These are phyloP conservation scores for Bombardia bombarda DNA, from an alignment of 495 filamentous ascomycete genomes.

Conservation along the genomic window DNA sequence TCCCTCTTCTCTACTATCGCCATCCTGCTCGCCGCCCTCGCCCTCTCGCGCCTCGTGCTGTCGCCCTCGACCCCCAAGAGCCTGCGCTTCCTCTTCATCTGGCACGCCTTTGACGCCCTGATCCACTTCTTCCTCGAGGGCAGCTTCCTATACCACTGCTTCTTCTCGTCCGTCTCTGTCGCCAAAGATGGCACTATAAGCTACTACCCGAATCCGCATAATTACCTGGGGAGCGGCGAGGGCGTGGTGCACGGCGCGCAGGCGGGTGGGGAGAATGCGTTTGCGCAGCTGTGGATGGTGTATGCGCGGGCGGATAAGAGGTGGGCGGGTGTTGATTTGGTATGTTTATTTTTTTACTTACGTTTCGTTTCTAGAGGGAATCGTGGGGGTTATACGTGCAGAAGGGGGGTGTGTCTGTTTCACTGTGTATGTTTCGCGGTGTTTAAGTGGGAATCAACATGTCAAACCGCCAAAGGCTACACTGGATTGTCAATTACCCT, in stretches of 20 bases:
- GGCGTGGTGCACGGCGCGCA: slow-evolving; percentile 66
- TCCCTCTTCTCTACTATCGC: slow-evolving; percentile 43
- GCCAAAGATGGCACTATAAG: slow-evolving; percentile 17
- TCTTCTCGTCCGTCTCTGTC: slow-evolving; percentile 59
- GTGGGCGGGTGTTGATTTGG: slow-evolving; percentile 73
- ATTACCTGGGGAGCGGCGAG: slow-evolving; percentile 32
- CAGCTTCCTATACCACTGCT: slow-evolving; percentile 85
- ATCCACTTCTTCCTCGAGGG: slow-evolving; percentile 87
- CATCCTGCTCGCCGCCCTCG: slow-evolving; percentile 39
- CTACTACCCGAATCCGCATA: slow-evolving; percentile 31
- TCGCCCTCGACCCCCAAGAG: slow-evolving; percentile 22
- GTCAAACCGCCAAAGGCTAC: too few species aligned
- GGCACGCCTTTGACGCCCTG: slow-evolving; percentile 88
- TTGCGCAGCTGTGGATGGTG: slow-evolving; percentile 77
- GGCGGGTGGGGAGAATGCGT: slow-evolving; percentile 53
- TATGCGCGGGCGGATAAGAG: slow-evolving; percentile 81
- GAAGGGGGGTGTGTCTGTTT: background rate
- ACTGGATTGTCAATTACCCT: too few species aligned
- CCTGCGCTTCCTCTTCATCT: slow-evolving; percentile 75
- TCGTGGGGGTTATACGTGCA: background rate
- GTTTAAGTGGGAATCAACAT: too few species aligned
- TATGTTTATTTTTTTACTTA: slow-evolving; percentile 16
- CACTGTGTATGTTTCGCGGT: too few species aligned
- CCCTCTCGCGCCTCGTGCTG: slow-evolving; percentile 35
- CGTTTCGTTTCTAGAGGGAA: slow-evolving; percentile 1